Evolutionary conservation across 805 yeast species (phyloP), one percentile per base, ranked within the genome.

Genomic region (Yarrowia sp.): DNA sequence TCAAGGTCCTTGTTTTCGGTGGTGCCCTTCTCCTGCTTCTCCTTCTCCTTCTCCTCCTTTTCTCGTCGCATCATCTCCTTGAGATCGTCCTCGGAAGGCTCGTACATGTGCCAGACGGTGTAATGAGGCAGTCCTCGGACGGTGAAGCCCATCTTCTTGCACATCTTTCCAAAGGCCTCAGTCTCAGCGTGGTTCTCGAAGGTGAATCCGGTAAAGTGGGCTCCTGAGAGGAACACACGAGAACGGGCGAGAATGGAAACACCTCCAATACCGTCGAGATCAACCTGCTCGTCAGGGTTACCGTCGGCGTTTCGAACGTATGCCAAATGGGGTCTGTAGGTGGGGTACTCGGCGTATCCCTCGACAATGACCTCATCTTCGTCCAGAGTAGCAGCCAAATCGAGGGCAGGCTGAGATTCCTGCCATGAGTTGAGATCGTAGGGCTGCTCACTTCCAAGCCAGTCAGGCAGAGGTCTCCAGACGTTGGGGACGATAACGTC

Each of bases 401-500:
- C 78, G 8, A 79, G 71, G 0, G 91, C 97, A 10, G 89, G 87
- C 7, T 87, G 89, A 4, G 93, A 87, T 80, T 95, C 99, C 69
- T 91, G 86, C 99, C 99, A 95, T 12, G 98, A 91, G 79, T 95
- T 95, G 75, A 95, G 84, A 79, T 95, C 99, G 77, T 95, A 95
- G 0, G 98, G 92, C 78, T 95, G 99, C 76, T 91, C 96, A 72
- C 86, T 86, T 19, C 95, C 96, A 71, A 95, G 84, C 79, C 93
- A 95, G 55, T 88, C 89, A 1, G 99, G 99, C 71, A 95, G 82
- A 2, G 98, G 99, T 74, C 99, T 84, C 99, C 99, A 95, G 41
- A 95, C 97, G 75, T 95, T 94, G n/a, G 98, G 99, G 10, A 94
- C 98, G 67, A 92, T 91, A 36, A 94, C 96, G 76, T 95, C 98